Evolutionary conservation across 208 protist genomes (phyloP), one percentile per base, ranked within the genome.

Genomic region (Trypanosomatidae sp.): DNA sequence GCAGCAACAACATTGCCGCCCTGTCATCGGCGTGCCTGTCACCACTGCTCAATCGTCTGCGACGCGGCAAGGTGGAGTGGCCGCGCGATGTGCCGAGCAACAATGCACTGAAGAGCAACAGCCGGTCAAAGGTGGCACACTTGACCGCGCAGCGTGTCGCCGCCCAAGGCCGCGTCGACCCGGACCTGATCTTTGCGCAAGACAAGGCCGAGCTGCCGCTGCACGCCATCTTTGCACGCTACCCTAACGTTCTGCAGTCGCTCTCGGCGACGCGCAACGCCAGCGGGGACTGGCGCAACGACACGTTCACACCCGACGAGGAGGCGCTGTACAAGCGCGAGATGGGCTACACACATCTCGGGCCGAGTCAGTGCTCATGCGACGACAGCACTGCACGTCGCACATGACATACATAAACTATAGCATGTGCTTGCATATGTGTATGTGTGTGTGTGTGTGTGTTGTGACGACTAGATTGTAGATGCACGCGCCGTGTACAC

Each of bases 261-360:
- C 35, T 92, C 13, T 48, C 69, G 2, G 62, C 65, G 2, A 43
- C 75, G 47, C 74, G 83, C 30, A 75, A 79, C 41, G 75, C 64
- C 0, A 92, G 83, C 45, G 83, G 83, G 0, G 75, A 92, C 50
- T 92, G 83, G 79, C 61, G 67, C 27, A 56, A 61, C 15, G 83
- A 92, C 46, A 83, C 78, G 32, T 92, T 92, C 48, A 75, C 75
- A 0, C 39, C 27, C 8, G 75, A 88, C 16, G 83, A 92, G 46
- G 83, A 92, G 56, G 52, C 50, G 27, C 48, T 66, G 32, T 92
- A 92, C 67, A 92, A 92, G 58, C 61, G 47, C 6, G 83, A 92
- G 25, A 48, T 88, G 33, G 67, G 71, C 6, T 87, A 71, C 48
- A 56, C 40, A 6, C 43, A 60, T 39, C 20, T 72, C 7, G 83